Evolutionary conservation across 768 basidiomycete genomes (phyloP), one percentile per base, ranked within the genome.

Genomic region (Candolleomyces eurysporus): DNA sequence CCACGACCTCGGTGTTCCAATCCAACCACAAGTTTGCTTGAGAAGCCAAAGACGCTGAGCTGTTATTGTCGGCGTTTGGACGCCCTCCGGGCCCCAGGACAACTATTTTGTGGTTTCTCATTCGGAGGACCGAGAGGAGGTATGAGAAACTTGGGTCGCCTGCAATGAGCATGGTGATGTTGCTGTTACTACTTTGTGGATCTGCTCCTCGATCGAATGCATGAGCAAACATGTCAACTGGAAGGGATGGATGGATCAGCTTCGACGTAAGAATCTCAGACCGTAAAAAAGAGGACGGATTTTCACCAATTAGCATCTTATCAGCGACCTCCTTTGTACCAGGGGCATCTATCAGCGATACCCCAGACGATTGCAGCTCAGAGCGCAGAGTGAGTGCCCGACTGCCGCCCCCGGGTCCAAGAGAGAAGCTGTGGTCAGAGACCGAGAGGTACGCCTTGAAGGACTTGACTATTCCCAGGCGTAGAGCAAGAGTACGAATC

Each of bases 11-110:
- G n/a, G 67, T 60, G 43, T 64, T 65, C 74, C 71, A 89, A 60
- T 84, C 82, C 32, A 86, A 66, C 42, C 79, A 77, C 5, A 77
- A 67, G 0, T 85, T 82, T 0, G 85, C 86, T 58, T 87, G 86
- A 40, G 76, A 75, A 59, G 78, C 82, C 43, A 89, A 73, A 62
- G 77, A 81, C 17, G 71, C 66, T 8, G 36, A 36, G 36, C 6
- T 36, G 2, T 36, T 36, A 42, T 83, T 43, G 9, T 5, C 39
- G 77, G 1, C 74, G 66, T 80, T 78, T 48, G 77, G 75, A 71
- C 54, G 10, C 5, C 36, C 36, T 8, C 36, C 36, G 26, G 75
- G 77, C 14, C 77, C 76, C 19, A 78, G 64, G 21, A 81, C 61
- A 1, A 80, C 72, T 6, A 79, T 68, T 16, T 65, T 71, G 58